A percentile compares a stretch with the other conserved stretches of the same genome.
Conservation (phyloP, 805 yeast genomes). For the Yarrowia yakushimensis region DNA sequence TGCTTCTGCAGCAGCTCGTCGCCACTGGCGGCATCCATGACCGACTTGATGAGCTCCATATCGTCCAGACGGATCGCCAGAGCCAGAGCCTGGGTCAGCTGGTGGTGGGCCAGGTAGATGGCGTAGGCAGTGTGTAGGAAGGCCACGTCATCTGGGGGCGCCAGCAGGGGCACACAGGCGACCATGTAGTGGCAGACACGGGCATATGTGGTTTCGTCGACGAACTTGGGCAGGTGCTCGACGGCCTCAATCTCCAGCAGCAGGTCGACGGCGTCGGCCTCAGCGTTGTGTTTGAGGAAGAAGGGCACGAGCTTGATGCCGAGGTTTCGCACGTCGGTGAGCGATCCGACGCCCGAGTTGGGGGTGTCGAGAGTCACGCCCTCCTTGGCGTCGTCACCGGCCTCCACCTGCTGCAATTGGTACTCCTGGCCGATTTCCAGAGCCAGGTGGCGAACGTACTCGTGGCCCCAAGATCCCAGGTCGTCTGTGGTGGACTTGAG, state of each 20-base stretch:
- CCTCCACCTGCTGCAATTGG: conserved; percentile 28
- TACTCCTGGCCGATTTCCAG: conserved; percentile 89
- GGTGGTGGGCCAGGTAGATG: conserved; percentile 73
- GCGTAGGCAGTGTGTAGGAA: conserved; percentile 85
- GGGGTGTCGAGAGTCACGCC: conserved; percentile 22
- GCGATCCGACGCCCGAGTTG: neutral
- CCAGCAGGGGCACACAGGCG: conserved; percentile 91
- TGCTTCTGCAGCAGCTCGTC: conserved; percentile 76
- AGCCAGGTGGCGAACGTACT: conserved; percentile 92
- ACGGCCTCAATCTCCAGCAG: conserved; percentile 84
- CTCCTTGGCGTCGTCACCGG: conserved; percentile 34
- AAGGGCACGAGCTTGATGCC: conserved; percentile 79
- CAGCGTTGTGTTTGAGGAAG: conserved; percentile 92
- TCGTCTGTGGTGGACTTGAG: conserved; percentile 55
- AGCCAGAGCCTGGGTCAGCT: conserved; percentile 83
- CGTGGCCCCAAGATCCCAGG: conserved; percentile 94
- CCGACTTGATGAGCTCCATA: conserved; percentile 68
- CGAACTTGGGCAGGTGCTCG: conserved; percentile 75
- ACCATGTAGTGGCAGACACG: conserved; percentile 94
- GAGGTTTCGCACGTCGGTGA: conserved; percentile 52
- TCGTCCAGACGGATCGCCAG: conserved; percentile 87
- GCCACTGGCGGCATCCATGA: conserved; percentile 66
- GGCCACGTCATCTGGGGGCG: conserved; percentile 88
- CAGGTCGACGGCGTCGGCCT: conserved; percentile 96
- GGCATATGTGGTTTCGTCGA: conserved; percentile 76